phyloP scores from a whole-genome alignment of 345 rosid genomes.

The Trapa bicornis region DNA sequence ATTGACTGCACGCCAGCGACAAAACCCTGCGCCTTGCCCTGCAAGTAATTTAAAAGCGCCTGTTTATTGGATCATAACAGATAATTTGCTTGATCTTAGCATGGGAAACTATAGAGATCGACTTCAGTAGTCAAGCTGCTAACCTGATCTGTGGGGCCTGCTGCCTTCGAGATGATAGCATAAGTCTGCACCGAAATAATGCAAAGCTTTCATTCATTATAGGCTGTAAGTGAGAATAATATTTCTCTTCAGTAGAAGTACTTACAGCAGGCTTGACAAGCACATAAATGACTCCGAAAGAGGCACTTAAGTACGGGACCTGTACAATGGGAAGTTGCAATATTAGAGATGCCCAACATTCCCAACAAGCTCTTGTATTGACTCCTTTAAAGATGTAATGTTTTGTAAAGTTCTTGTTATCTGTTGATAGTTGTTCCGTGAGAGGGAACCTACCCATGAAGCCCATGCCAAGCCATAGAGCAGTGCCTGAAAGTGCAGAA shows the following conservation, averaged over 20 bases:
- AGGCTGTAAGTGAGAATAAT: background rate
- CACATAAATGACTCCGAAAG: constrained; percentile 40
- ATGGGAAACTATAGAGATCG: background rate
- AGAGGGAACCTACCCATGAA: constrained; percentile 28
- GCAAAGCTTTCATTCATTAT: background rate
- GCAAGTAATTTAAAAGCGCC: background rate
- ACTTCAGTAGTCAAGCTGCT: background rate
- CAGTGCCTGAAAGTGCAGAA: constrained; percentile 23
- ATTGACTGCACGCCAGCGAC: constrained; percentile 40
- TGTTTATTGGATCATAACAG: background rate
- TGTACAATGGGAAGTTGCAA: constrained; percentile 7
- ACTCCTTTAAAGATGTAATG: background rate
- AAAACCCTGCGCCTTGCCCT: constrained; percentile 54
- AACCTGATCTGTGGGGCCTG: constrained; percentile 41
- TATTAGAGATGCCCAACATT: background rate
- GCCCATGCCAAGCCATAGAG: constrained; percentile 47
- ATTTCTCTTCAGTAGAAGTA: background rate
- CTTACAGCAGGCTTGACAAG: constrained; percentile 41
- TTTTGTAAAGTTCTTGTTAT: background rate
- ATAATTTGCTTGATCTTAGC: background rate
- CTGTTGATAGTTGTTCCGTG: background rate
- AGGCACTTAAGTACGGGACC: constrained; percentile 42
- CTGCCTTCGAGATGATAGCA: constrained; percentile 39
- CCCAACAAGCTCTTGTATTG: background rate
- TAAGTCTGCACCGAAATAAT: constrained; percentile 27